Base-by-base conservation (phyloP, 352 stramenopile genomes). In the Phytophthora sp. region DNA sequence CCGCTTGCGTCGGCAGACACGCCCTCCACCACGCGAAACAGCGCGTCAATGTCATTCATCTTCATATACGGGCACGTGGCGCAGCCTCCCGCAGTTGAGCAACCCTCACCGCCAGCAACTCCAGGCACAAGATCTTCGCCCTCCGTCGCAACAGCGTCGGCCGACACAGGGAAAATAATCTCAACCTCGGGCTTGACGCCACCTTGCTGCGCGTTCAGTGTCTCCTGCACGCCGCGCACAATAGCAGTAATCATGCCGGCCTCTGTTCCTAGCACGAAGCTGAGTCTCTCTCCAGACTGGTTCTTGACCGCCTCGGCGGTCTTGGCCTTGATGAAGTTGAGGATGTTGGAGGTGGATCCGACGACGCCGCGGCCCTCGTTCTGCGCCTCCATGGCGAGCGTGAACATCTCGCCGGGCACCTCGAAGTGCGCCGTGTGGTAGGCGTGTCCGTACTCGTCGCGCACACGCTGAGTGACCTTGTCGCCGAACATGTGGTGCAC, bases 21-120 rank as follows among this genome's bases (percentile, higher is more conserved):
- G 9, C 83, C 73, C 57, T 96, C 86, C 38, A 67, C 78, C 44
- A 99, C 88, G 60, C 97, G 85, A 62, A 97, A 92, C 9, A 99
- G 75, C n/a, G 95, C 90, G 63, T 99, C 96, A 34, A 99, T 88
- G 77, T 98, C 93, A 79, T 99, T 99, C 96, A 99, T 99, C 79
- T 99, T 99, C 97, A 99, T 99, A 65, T 98, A 99, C 4, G 97
- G 97, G 49, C 97, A 99, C 10, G 97, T 99, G 13, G 97, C 97
- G 60, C 97, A 99, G 43, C 97, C 97, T 21, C 97, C 97, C 21
- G 95, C 94, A 46, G 94, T 98, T n/a, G 89, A 97, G 77, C 97
- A 99, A 26, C 96, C 97, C 74, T 99, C 97, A 17, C 95, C 95
- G 20, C 95, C 96, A 51, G 84, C 73, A 12, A 97, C 93, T 41